Evolutionary conservation across 2,329 filamentous ascomycete genomes (phyloP).

Genomic region (Lecanicillium sp.): DNA sequence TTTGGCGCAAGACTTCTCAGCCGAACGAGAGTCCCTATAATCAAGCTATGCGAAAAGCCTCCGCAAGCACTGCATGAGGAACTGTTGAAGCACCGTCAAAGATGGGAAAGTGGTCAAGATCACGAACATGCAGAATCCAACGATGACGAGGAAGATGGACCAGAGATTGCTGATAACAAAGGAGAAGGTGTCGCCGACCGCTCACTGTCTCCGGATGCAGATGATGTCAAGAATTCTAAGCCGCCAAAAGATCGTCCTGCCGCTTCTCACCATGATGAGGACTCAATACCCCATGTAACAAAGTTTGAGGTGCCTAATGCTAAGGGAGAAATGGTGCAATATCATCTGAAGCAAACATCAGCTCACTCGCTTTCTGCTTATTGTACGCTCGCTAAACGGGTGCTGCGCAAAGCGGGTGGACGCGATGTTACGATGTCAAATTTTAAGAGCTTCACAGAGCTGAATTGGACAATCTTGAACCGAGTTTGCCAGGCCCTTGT

Average conservation of each 20-base stretch:
- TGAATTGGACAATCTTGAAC: slow-evolving; percentile 42
- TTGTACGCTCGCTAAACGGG: slow-evolving; percentile 39
- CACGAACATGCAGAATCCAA: slow-evolving; percentile 28
- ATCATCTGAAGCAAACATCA: slow-evolving; percentile 32
- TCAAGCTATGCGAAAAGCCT: slow-evolving; percentile 75
- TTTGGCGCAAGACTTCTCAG: slow-evolving; percentile 72
- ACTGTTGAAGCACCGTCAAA: slow-evolving; percentile 56
- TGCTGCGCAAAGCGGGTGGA: slow-evolving; percentile 39
- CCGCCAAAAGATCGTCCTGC: background rate
- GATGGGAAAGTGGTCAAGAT: slow-evolving; percentile 58
- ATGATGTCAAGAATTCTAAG: slow-evolving; percentile 7
- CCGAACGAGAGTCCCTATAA: slow-evolving; percentile 75
- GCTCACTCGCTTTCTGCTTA: slow-evolving; percentile 38
- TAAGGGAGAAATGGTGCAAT: slow-evolving; percentile 12
- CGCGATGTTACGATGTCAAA: slow-evolving; percentile 44
- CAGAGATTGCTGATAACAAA: slow-evolving; percentile 13
- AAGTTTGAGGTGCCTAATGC: slow-evolving; percentile 16
- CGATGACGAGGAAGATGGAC: slow-evolving; percentile 26
- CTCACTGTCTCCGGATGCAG: too few species aligned
- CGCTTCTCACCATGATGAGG: background rate
- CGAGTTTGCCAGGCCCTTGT: slow-evolving; percentile 47
- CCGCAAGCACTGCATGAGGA: slow-evolving; percentile 50
- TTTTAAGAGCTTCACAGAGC: slow-evolving; percentile 28
- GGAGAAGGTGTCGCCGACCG: slow-evolving; percentile 15
- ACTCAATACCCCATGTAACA: slow-evolving; percentile 1